Evolutionary conservation across 441 rosid genomes (phyloP).

Genomic region (Viola pubescens): DNA sequence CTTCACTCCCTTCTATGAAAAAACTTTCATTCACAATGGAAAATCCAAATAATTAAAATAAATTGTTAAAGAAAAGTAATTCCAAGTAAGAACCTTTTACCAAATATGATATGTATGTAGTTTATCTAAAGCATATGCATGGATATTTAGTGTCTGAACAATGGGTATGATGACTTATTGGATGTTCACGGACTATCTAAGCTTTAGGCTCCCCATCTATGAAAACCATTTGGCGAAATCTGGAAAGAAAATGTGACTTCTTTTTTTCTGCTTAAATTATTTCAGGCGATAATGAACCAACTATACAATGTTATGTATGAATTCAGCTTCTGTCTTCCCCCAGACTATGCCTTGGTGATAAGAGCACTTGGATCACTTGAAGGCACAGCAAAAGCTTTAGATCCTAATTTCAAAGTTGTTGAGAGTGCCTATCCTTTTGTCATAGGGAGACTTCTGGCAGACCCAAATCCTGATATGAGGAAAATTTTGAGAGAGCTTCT

Average conservation of each 20-base stretch:
- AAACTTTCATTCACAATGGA: too few relatives aligned
- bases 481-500: constrained; percentile 83
- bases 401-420: constrained; percentile 84
- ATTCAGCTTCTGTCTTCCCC: constrained; percentile 88
- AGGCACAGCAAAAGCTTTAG: constrained; percentile 94
- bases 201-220: constrained; percentile 4
- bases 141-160: not conserved
- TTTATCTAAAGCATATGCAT: not conserved
- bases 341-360: constrained; percentile 93
- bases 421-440: constrained; percentile 95
- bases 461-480: constrained; percentile 97
- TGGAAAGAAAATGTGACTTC: not conserved
- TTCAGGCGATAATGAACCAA: constrained; percentile 82
- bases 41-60: too few relatives aligned
- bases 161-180: not conserved
- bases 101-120: too few relatives aligned
- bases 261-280: constrained; percentile 15
- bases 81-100: too few relatives aligned
- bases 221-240: not conserved
- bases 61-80: too few relatives aligned
- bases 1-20: too few relatives aligned
- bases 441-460: constrained; percentile 85
- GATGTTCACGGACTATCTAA: not conserved
- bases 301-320: constrained; percentile 89
- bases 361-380: constrained; percentile 95